Conservation (phyloP, 2,329 filamentous ascomycete genomes). For the Cyphellophora attinorum region DNA sequence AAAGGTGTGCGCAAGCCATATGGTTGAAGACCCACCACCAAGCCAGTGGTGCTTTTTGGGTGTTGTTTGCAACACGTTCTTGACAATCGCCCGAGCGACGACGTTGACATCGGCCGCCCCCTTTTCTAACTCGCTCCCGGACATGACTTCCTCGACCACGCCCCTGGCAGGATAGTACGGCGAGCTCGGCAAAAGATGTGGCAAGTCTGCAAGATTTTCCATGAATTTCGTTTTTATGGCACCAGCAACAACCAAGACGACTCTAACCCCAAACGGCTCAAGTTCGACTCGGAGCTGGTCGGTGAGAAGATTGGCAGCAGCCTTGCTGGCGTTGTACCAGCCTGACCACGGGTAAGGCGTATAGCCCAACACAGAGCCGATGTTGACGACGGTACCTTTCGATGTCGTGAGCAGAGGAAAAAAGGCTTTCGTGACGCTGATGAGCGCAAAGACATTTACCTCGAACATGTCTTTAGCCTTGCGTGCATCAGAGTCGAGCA, state of each 20-base stretch:
- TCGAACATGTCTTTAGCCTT: conserved; percentile 28
- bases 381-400: conserved; percentile 20
- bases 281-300: conserved; percentile 25
- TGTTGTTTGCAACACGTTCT: too few species aligned
- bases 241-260: conserved; percentile 21
- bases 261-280: conserved; percentile 21
- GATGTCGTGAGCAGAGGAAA: conserved; percentile 19
- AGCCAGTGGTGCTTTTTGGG: too few species aligned
- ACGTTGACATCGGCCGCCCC: too few species aligned
- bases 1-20: too few species aligned
- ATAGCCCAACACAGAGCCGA: conserved; percentile 12
- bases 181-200: too few species aligned
- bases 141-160: too few species aligned
- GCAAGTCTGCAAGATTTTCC: too few species aligned
- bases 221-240: conserved; percentile 13
- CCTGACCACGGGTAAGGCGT: too few species aligned
- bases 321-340: conserved; percentile 25
- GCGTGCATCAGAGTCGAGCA: conserved; percentile 26
- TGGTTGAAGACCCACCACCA: too few species aligned
- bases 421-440: conserved; percentile 30
- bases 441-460: conserved; percentile 30
- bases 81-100: too few species aligned
- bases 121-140: too few species aligned
- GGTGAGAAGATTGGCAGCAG: conserved; percentile 20
- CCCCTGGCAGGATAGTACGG: too few species aligned